A percentile compares a stretch with the other conserved stretches of the same genome.
phyloP scores from a whole-genome alignment of 495 filamentous ascomycete species.

The Astrothelium macrocarpum region DNA sequence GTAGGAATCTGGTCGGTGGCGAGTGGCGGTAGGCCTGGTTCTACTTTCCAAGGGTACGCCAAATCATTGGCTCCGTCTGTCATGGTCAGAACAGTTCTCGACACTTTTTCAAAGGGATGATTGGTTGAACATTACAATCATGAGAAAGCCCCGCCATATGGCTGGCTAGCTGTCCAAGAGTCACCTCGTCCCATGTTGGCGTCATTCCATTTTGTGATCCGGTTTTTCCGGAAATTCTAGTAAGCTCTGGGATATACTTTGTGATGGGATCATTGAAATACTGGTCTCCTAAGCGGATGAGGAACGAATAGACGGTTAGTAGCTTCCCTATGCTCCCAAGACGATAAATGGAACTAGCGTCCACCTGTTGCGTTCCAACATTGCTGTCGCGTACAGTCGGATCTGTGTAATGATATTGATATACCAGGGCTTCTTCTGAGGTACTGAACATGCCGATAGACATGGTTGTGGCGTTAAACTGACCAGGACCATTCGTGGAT shows the following conservation, averaged over 20 bases:
- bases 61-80: background rate
- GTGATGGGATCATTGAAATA: background rate
- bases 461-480: conserved; percentile 11
- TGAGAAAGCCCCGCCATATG: conserved; percentile 36
- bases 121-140: conserved; percentile 28
- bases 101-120: background rate
- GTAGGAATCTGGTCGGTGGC: conserved; percentile 7
- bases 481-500: conserved; percentile 5
- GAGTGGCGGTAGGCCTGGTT: conserved; percentile 12
- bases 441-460: conserved; percentile 10
- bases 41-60: background rate
- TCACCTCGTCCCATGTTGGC: conserved; percentile 38
- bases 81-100: background rate
- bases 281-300: background rate
- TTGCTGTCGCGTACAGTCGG: conserved; percentile 11
- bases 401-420: conserved; percentile 19
- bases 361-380: conserved; percentile 22
- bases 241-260: conserved; percentile 3
- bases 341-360: conserved; percentile 4
- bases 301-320: conserved; percentile 2
- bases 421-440: conserved; percentile 12
- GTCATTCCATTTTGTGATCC: background rate
- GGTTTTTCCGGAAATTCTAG: background rate
- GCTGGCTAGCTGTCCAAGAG: conserved; percentile 35
- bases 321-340: conserved; percentile 10